Evolutionary conservation across 345 rosid species (phyloP), one percentile per base, ranked within the genome.

Genomic region (Populus ilicifolia): DNA sequence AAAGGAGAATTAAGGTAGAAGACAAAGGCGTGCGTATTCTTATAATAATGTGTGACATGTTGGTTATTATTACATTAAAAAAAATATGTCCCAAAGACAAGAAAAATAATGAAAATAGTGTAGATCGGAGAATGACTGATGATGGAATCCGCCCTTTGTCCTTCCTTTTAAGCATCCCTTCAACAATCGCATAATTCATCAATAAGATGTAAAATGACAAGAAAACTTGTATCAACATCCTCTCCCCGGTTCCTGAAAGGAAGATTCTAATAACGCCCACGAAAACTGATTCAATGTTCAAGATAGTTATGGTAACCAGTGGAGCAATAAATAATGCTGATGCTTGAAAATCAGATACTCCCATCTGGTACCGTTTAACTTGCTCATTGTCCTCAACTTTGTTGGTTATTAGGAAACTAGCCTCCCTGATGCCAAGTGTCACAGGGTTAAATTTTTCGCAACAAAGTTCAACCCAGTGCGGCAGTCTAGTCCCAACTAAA

Each of bases 141-240:
- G 69, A 54, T 14, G 87, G 66, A 76, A 89, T 75, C 1, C 89
- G 75, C 3, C 89, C 90, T 25, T 72, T 84, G 75, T 87, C 89
- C 74, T 72, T 87, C 84, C 87, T 80, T n/a, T 81, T 2, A 0
- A 81, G 6, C 82, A 85, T 84, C 29, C 90, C 92, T 81, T 87
- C 90, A 72, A 89, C 72, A 5, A 87, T 35, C 1, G 88, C 77
- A 17, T 81, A 83, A 62, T 83, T 80, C 76, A 81, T 29, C 0
- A 30, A 25, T 25, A 87, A 43, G n/a, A 89, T 76, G 71, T 82
- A 89, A 50, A 76, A 23, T 5, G 91, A 85, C 0, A 89, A 69
- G 0, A 72, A 69, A 1, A 77, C 64, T 73, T 87, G 89, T 11
- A 36, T 71, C 6, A 69, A 25, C 81, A 77, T 56, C 36, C 66